phyloP scores from a whole-genome alignment of 1,139 yeast species.

The Magnusiomyces clavatus region DNA sequence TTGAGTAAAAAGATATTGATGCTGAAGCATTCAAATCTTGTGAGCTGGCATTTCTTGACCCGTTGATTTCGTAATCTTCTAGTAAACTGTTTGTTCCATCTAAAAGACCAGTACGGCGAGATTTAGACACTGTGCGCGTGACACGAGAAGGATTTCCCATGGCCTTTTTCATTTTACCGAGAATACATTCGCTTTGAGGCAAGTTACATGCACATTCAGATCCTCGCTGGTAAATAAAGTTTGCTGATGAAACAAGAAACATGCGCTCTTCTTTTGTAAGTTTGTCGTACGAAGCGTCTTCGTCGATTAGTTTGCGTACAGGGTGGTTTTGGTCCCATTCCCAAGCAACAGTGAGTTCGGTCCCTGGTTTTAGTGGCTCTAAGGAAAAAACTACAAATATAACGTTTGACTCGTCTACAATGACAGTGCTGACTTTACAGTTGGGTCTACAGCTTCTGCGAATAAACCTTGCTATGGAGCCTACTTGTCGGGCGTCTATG shows the following conservation, averaged over 20 bases:
- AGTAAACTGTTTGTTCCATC: constrained; percentile 4
- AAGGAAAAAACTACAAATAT: constrained; percentile 54
- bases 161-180: constrained; percentile 21
- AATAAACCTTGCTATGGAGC: constrained; percentile 68
- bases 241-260: constrained; percentile 20
- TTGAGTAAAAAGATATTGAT: constrained; percentile 19
- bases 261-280: constrained; percentile 21
- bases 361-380: constrained; percentile 48
- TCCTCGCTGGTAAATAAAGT: constrained; percentile 35
- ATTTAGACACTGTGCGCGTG: constrained; percentile 14
- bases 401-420: constrained; percentile 40
- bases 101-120: constrained; percentile 11
- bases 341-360: constrained; percentile 76
- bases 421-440: constrained; percentile 52
- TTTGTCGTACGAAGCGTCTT: constrained; percentile 32
- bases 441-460: constrained; percentile 72
- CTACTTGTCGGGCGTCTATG: constrained; percentile 72
- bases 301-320: constrained; percentile 45
- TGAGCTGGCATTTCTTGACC: neutral
- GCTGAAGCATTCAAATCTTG: constrained; percentile 1
- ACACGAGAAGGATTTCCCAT: constrained; percentile 14
- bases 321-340: constrained; percentile 84
- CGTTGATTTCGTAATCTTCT: neutral
- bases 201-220: constrained; percentile 64
- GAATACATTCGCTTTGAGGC: constrained; percentile 22